Percentiles rank a stretch among this genome's conserved stretches.
phyloP scores from a whole-genome alignment of 2,329 filamentous ascomycete species.

The Aspergillus aculeatinus region DNA sequence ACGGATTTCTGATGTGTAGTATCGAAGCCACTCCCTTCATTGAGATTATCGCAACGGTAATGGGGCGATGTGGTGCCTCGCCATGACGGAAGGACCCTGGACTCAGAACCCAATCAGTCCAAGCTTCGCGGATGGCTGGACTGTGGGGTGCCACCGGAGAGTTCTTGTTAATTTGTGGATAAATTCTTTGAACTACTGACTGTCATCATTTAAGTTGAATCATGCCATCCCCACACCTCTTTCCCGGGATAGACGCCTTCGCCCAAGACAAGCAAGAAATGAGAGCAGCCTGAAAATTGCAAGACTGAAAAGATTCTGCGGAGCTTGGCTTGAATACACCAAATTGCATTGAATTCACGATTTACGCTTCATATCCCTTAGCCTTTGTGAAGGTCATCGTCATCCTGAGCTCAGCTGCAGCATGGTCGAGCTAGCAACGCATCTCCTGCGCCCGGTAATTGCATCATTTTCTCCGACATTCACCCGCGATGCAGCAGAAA shows the following conservation, averaged over 20 bases:
- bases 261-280: too few species aligned
- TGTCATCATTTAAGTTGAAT: neutral
- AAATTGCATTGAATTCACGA: too few species aligned
- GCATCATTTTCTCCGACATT: neutral
- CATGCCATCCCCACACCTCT: slow-evolving; percentile 1
- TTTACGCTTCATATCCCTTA: too few species aligned
- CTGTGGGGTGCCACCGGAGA: slow-evolving; percentile 9
- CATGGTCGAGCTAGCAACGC: neutral
- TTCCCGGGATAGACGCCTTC: neutral
- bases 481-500: neutral
- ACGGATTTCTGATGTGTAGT: neutral
- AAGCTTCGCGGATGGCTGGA: slow-evolving; percentile 6
- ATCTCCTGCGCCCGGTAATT: neutral
- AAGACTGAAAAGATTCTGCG: neutral
- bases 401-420: neutral
- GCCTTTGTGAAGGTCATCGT: neutral
- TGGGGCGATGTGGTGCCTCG: neutral
- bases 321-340: neutral
- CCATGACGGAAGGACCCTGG: slow-evolving; percentile 1
- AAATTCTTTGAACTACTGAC: neutral
- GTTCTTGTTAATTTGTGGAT: slow-evolving; percentile 1
- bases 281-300: neutral
- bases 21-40: neutral
- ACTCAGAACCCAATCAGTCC: slow-evolving; percentile 4
- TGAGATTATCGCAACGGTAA: neutral